Evolutionary conservation across 2,329 filamentous ascomycete species (phyloP).

Genomic region (Phaeosphaeriaceae sp.): DNA sequence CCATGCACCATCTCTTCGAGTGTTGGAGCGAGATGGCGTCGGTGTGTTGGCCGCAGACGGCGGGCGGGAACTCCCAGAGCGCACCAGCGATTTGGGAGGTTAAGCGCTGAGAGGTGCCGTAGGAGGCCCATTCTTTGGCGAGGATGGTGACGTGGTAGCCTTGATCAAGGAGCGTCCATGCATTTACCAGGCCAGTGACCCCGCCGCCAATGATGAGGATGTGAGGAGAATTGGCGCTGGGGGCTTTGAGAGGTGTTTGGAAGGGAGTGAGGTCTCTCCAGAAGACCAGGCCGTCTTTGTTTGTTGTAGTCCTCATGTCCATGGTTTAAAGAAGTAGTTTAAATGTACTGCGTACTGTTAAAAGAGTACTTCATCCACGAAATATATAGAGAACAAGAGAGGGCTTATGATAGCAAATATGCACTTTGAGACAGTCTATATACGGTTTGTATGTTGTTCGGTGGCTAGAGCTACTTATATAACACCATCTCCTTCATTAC

Average conservation of each 20-base stretch:
- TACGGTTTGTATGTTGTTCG: neutral
- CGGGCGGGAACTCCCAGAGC: slow-evolving; percentile 57
- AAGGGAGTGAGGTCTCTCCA: slow-evolving; percentile 1
- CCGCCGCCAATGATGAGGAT: slow-evolving; percentile 37
- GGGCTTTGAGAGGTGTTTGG: slow-evolving; percentile 1
- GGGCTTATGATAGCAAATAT: neutral
- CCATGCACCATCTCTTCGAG: slow-evolving; percentile 53
- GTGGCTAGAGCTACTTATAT: neutral
- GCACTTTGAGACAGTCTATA: neutral
- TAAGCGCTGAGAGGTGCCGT: slow-evolving; percentile 45
- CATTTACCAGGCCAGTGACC: slow-evolving; percentile 40
- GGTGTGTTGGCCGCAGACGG: slow-evolving; percentile 54
- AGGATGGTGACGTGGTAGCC: slow-evolving; percentile 56
- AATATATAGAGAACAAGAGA: neutral
- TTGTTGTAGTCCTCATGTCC: neutral
- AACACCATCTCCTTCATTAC: too few species aligned
- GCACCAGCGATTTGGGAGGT: slow-evolving; percentile 58
- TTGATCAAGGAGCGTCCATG: slow-evolving; percentile 55
- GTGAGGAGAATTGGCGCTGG: slow-evolving; percentile 5
- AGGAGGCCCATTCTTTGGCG: slow-evolving; percentile 52
- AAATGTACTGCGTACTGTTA: neutral
- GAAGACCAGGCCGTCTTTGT: neutral
- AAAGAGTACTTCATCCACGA: neutral
- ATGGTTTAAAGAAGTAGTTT: neutral
- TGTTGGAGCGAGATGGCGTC: slow-evolving; percentile 50